These are phyloP conservation scores for Tetrahymena malaccensis DNA, from an alignment of 73 alveolate genomes.

Conservation along the genomic window DNA sequence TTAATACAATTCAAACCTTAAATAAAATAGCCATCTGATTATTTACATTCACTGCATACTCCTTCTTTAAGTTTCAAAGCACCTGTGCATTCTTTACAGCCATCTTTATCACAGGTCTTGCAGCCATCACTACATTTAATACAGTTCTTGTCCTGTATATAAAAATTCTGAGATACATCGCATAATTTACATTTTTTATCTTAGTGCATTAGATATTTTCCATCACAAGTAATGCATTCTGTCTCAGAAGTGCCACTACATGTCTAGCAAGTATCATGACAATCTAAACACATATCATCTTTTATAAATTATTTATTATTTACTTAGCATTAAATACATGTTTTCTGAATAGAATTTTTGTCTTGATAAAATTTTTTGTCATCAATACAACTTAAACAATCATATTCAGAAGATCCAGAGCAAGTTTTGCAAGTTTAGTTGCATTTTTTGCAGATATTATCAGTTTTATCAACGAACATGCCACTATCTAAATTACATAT, in stretches of 20 bases:
- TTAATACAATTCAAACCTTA: background rate
- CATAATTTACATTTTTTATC: background rate
- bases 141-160: background rate
- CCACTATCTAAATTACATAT: background rate
- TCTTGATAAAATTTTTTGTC: background rate
- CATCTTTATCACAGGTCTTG: background rate
- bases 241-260: background rate
- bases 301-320: background rate
- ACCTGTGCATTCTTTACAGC: background rate
- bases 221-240: background rate
- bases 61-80: background rate
- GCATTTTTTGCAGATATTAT: background rate
- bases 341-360: background rate
- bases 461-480: background rate
- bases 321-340: background rate
- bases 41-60: background rate
- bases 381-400: background rate
- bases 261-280: background rate
- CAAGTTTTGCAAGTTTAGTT: background rate
- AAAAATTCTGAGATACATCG: background rate
- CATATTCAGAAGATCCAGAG: background rate
- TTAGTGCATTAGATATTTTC: background rate
- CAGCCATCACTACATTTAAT: background rate
- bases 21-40: background rate
- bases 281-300: background rate